Conservation (phyloP, 2,329 filamentous ascomycete species). For the Drechslera avenae region DNA sequence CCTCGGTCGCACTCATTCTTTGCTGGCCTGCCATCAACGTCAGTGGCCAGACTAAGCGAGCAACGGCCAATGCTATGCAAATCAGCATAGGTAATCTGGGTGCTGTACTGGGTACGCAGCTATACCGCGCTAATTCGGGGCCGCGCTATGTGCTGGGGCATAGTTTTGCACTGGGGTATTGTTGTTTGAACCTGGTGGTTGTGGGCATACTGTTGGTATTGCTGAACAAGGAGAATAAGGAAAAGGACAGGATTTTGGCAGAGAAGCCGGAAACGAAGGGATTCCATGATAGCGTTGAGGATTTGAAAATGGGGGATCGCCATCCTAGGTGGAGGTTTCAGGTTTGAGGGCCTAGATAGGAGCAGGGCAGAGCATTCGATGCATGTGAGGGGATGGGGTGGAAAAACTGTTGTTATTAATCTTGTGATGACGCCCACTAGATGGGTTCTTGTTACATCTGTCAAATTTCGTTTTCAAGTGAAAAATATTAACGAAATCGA, state of each 20-base stretch:
- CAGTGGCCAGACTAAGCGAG: conserved; percentile 59
- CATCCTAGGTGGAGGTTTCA: conserved; percentile 48
- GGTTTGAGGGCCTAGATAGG: not conserved
- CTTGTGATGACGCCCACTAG: too few relatives aligned
- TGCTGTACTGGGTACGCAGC: conserved; percentile 47
- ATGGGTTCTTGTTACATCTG: too few relatives aligned
- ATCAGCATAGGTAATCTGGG: conserved; percentile 57
- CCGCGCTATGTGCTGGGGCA: conserved; percentile 47
- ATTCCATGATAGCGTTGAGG: conserved; percentile 40
- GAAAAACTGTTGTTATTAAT: too few relatives aligned
- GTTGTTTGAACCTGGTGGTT: conserved; percentile 40
- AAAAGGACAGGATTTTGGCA: conserved; percentile 33
- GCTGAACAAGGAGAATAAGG: conserved; percentile 40
- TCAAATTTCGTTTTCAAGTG: too few relatives aligned
- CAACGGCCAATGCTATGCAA: conserved; percentile 57
- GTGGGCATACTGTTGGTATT: conserved; percentile 38
- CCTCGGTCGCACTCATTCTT: conserved; percentile 48
- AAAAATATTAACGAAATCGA: too few relatives aligned
- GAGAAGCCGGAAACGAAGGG: conserved; percentile 34
- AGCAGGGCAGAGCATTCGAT: too few relatives aligned
- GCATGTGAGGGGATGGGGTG: too few relatives aligned
- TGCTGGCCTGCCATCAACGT: conserved; percentile 61
- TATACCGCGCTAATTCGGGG: conserved; percentile 43
- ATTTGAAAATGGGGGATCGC: conserved; percentile 38
- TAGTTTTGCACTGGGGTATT: conserved; percentile 44